phyloP scores from a whole-genome alignment of 2,329 filamentous ascomycete genomes.

The Beauveria australis region DNA sequence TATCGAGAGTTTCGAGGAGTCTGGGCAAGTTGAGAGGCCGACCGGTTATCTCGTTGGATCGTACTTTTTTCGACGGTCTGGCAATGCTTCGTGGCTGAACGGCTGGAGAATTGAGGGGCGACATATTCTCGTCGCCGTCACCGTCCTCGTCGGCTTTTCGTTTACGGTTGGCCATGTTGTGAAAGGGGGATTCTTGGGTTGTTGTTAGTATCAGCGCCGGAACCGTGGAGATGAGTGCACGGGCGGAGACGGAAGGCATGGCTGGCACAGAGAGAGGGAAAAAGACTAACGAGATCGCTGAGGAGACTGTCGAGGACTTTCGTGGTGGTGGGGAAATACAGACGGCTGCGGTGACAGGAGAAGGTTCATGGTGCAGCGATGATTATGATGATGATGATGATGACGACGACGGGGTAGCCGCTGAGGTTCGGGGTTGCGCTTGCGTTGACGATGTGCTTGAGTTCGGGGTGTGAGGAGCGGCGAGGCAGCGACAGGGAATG shows the following conservation, averaged over 20 bases:
- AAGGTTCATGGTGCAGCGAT: slow-evolving; percentile 47
- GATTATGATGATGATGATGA: background rate
- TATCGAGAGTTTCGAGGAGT: slow-evolving; percentile 89
- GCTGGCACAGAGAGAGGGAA: background rate
- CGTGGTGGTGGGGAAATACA: slow-evolving; percentile 51
- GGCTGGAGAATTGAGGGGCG: slow-evolving; percentile 74
- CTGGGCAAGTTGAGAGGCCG: slow-evolving; percentile 51
- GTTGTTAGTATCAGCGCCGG: background rate
- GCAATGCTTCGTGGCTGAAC: slow-evolving; percentile 60
- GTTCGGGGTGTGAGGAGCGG: background rate
- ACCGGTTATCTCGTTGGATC: slow-evolving; percentile 57
- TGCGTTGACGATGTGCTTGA: slow-evolving; percentile 5
- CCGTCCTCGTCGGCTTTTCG: slow-evolving; percentile 81
- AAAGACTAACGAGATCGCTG: slow-evolving; percentile 45
- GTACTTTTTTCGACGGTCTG: slow-evolving; percentile 55
- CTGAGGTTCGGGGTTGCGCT: slow-evolving; percentile 1
- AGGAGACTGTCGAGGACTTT: slow-evolving; percentile 44
- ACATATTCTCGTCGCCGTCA: slow-evolving; percentile 80
- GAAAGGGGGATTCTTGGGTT: slow-evolving; percentile 35
- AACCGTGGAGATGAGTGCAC: background rate
- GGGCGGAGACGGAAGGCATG: background rate
- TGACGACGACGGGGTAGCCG: background rate
- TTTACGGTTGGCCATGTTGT: slow-evolving; percentile 57
- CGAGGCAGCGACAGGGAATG: background rate
- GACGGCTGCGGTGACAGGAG: slow-evolving; percentile 52